phyloP scores from a whole-genome alignment of 768 basidiomycete species.

The Pluteus cervinus region DNA sequence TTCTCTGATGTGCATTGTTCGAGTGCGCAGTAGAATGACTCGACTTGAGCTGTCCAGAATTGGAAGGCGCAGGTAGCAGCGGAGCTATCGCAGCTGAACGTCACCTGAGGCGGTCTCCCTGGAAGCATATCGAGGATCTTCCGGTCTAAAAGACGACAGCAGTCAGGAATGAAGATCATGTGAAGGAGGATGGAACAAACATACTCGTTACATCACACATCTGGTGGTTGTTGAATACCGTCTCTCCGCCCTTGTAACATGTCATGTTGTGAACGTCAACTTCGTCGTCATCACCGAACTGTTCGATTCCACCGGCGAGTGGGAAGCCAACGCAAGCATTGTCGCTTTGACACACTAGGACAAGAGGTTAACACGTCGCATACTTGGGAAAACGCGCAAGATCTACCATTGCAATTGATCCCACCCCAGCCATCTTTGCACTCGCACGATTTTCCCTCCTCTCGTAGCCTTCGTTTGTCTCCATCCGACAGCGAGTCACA shows the following conservation, averaged over 20 bases:
- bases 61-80: constrained; percentile 82
- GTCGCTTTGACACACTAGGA: constrained; percentile 79
- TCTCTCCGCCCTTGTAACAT: constrained; percentile 90
- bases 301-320: constrained; percentile 36
- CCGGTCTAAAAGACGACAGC: constrained; percentile 54
- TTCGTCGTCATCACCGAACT: constrained; percentile 9
- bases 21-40: constrained; percentile 94
- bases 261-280: constrained; percentile 51
- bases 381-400: neutral
- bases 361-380: constrained; percentile 1
- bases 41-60: constrained; percentile 94
- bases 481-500: constrained; percentile 95
- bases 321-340: constrained; percentile 77
- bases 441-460: constrained; percentile 69
- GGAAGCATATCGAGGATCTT: constrained; percentile 94
- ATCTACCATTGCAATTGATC: constrained; percentile 91
- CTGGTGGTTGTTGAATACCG: constrained; percentile 93
- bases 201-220: constrained; percentile 98
- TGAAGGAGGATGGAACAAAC: constrained; percentile 19
- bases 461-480: constrained; percentile 73
- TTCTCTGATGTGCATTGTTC: constrained; percentile 54
- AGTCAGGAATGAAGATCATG: neutral
- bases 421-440: constrained; percentile 96
- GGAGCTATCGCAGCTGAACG: constrained; percentile 79
- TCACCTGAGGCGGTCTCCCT: constrained; percentile 88